Conservation (phyloP, 306 rosid species). For the Lathyrus aphaca region DNA sequence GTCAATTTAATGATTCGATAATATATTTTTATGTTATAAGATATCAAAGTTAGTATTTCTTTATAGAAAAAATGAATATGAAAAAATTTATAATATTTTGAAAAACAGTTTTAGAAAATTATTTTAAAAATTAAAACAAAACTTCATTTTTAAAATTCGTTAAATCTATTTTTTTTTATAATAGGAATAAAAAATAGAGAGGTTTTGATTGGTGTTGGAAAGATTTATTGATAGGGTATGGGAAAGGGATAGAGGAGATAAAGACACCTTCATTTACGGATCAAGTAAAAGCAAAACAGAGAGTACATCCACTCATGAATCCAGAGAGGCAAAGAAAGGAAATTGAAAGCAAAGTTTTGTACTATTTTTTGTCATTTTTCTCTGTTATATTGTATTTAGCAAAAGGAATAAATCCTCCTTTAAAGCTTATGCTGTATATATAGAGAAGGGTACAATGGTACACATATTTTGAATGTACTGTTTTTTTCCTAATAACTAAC, state of each 20-base stretch:
- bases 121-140: no score
- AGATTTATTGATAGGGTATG: slow-evolving; percentile 49
- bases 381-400: slow-evolving; percentile 33
- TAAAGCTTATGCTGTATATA: slow-evolving; percentile 26
- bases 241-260: slow-evolving; percentile 50
- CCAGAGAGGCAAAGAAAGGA: slow-evolving; percentile 22
- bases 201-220: slow-evolving; percentile 57
- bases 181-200: slow-evolving; percentile 40
- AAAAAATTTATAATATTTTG: no score
- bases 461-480: no score
- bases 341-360: slow-evolving; percentile 35
- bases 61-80: no score
- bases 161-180: slow-evolving; percentile 42
- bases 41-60: no score
- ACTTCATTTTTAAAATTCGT: no score
- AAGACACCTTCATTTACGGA: slow-evolving; percentile 57
- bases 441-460: slow-evolving; percentile 1
- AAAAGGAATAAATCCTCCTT: slow-evolving; percentile 39
- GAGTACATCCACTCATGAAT: slow-evolving; percentile 42
- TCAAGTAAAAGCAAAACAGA: slow-evolving; percentile 49
- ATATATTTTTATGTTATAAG: no score
- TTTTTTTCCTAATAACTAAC: no score
- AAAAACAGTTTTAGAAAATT: no score
- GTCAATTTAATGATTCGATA: slow-evolving; percentile 32
- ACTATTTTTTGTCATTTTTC: slow-evolving; percentile 35